Evolutionary conservation across 2,329 filamentous ascomycete species (phyloP), one percentile per base, ranked within the genome.

Genomic region (Xylariaceae sp.): DNA sequence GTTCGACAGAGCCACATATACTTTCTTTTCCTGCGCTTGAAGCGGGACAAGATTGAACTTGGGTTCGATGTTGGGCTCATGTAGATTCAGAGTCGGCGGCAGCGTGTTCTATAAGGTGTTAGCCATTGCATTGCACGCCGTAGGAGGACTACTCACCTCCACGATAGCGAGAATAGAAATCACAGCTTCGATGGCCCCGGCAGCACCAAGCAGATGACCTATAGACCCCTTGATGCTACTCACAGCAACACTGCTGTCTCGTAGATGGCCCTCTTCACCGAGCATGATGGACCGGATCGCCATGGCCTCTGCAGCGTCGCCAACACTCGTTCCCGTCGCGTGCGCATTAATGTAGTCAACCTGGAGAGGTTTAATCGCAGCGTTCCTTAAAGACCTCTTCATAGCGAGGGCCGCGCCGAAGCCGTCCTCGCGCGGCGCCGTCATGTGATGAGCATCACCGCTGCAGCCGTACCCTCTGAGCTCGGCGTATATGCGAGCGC

Each of bases 261-360:
- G 75, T 1, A 71, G 63, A 51, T 85, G 79, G 0, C 89, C 90
- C 16, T 87, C 80, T 19, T 85, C 80, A 0, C 88, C 88, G 9
- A 90, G 75, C 73, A 97, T 84, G 37, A 99, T 71, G 0, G 81
- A 74, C 57, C 84, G 86, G 62, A 97, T 92, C 0, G 94, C 94
- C 7, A 77, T 74, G 47, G 92, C 92, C 72, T 99, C 94, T 1
- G 94, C 92, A 19, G 82, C 80, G 72, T 99, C 94, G 0, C 94
- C 94, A 2, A 97, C 79, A 6, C 78, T 71, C 0, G 92, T 99
- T 19, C 88, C 89, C 1, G 94, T 99, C 0, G 92, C 94, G 68
- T 99, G 94, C 1, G 94, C 94, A 66, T 97, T 99, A 67, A 99
- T 81, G 69, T 99, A 99, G 69, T 92, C 89, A 4, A 99, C 84